Base-by-base conservation (phyloP, 2,329 filamentous ascomycete species). In the Aspergillus felis region DNA sequence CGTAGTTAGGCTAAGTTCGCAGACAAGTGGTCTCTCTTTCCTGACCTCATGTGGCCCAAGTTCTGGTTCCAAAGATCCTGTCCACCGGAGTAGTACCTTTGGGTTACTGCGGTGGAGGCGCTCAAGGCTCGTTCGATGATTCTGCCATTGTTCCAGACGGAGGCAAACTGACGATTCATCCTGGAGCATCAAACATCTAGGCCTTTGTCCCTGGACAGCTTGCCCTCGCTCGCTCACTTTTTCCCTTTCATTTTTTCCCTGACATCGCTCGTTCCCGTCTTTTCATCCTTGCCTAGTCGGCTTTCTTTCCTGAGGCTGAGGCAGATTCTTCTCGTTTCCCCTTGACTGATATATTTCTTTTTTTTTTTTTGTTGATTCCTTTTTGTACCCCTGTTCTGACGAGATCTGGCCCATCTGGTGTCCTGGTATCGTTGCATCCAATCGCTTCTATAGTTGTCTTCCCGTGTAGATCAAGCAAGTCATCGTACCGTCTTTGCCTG, bases 1-100 rank as follows among this genome's bases (percentile, higher is more conserved):
- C 2, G 46, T 53, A 14, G 51, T 47, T 46, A 38, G 50, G 55
- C 46, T 53, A 55, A 44, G n/a, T 22, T 44, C 41, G 20, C 41
- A 44, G 41, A 12, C 41, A 22, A 20, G 41, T 44, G 2, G 41
- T 44, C 41, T 44, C 22, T 22, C 41, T 44, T 44, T 24, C 22
- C 44, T 38, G 32, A 17, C 32, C 14, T 38, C 32, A 38, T 38
- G 32, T 38, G 32, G 14, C 17, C 32, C 32, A 38, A 38, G 32
- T 7, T 38, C 44, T 27, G 44, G 22, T 27, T 14, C 44, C 44
- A 12, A 27, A 47, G 14, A 24, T 25, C 20, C 22, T 47, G 44
- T 3, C 14, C 22, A 47, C 22, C 22, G 14, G 44, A 14, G 20
- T 17, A 47, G 12, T 24, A 17, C 5, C 12, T 14, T 14, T 12